Conservation (phyloP, 805 yeast genomes). For the Candida gorgasii region DNA sequence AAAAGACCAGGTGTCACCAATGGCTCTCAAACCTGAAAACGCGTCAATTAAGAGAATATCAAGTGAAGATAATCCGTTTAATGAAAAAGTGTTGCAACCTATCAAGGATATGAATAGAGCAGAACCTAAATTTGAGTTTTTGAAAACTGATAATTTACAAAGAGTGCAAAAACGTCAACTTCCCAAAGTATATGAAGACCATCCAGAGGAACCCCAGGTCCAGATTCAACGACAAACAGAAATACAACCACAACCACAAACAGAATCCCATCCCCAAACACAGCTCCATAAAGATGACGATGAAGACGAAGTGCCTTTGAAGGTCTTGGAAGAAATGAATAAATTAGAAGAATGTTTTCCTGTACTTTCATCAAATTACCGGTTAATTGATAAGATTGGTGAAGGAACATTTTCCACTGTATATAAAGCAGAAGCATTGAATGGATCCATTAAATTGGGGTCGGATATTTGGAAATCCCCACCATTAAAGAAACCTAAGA, state of each 20-base stretch:
- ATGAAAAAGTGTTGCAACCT: slow-evolving; percentile 17
- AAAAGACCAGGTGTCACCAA: slow-evolving; percentile 11
- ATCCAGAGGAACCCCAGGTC: background rate
- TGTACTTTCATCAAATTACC: slow-evolving; percentile 47
- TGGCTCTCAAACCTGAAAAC: slow-evolving; percentile 9
- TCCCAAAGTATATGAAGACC: slow-evolving; percentile 4
- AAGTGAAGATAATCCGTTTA: slow-evolving; percentile 21
- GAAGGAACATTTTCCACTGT: slow-evolving; percentile 69
- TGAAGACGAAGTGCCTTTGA: slow-evolving; percentile 52
- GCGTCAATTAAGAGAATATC: slow-evolving; percentile 8
- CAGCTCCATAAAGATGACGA: slow-evolving; percentile 17
- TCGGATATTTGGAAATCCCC: slow-evolving; percentile 48
- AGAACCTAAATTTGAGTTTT: background rate
- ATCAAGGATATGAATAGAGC: slow-evolving; percentile 17
- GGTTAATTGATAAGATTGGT: slow-evolving; percentile 59
- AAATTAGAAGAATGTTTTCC: slow-evolving; percentile 56
- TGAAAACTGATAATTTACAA: slow-evolving; percentile 1
- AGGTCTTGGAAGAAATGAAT: slow-evolving; percentile 58
- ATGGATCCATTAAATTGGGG: slow-evolving; percentile 37
- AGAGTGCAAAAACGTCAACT: slow-evolving; percentile 1
- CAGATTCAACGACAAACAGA: too few relatives aligned
- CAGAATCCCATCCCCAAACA: background rate
- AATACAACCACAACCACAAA: background rate
- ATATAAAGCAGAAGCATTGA: slow-evolving; percentile 58
- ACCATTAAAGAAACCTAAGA: slow-evolving; percentile 30